Percentiles rank a stretch among this genome's conserved stretches.
These are phyloP conservation scores for Plenodomus tracheiphilus DNA, from an alignment of 2,329 filamentous ascomycete species.

Conservation along the genomic window DNA sequence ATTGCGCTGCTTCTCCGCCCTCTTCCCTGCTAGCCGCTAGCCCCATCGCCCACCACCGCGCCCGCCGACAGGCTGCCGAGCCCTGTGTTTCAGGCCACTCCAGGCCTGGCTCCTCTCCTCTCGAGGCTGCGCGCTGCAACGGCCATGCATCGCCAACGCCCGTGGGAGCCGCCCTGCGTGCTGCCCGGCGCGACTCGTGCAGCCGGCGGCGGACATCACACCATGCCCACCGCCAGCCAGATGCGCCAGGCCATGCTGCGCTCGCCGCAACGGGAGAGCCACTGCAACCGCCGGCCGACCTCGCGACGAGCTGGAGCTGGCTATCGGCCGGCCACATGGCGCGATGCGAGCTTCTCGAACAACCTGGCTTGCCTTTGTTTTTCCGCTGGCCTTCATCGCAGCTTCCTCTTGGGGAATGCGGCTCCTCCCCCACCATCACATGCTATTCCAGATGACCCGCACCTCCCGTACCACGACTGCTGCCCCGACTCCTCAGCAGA, in stretches of 20 bases:
- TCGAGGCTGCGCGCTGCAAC: conserved; percentile 5
- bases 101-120: background rate
- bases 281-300: background rate
- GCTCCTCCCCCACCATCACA: conserved; percentile 14
- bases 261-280: too few species aligned
- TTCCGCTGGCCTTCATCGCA: conserved; percentile 4
- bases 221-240: background rate
- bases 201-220: conserved; percentile 8
- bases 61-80: too few species aligned
- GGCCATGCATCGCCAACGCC: conserved; percentile 4
- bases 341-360: background rate
- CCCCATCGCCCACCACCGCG: too few species aligned
- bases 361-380: background rate
- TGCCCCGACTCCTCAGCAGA: background rate
- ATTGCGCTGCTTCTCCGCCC: background rate
- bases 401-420: conserved; percentile 8
- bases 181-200: conserved; percentile 8
- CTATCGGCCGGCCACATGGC: background rate
- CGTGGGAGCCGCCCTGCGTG: conserved; percentile 6
- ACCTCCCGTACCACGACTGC: conserved; percentile 7
- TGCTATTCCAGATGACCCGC: background rate
- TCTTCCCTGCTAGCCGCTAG: too few species aligned
- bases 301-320: background rate
- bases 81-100: background rate
- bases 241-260: too few species aligned